Conservation (phyloP, 768 basidiomycete species). For the Mrakia blollopis region DNA sequence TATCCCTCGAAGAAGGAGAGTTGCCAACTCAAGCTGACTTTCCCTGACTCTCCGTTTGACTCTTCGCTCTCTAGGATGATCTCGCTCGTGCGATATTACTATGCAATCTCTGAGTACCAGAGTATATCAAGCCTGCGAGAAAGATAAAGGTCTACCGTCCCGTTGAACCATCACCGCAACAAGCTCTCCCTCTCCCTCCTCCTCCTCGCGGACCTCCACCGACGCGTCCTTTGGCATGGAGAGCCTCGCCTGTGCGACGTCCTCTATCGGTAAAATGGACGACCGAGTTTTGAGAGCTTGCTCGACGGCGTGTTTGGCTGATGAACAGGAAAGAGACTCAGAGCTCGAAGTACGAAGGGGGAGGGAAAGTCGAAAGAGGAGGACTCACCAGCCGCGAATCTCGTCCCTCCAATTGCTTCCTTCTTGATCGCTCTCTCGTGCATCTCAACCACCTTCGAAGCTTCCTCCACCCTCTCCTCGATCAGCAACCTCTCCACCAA, state of each 20-base stretch:
- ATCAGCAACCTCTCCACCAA: neutral
- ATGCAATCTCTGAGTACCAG: neutral
- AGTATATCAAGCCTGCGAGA: neutral
- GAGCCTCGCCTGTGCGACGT: neutral
- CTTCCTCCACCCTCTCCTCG: neutral
- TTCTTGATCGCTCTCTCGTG: neutral
- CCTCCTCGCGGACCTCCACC: neutral
- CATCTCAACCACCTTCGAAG: neutral
- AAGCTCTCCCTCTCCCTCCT: neutral
- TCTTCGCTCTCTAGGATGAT: neutral
- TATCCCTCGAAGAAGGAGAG: no score
- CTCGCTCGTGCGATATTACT: neutral
- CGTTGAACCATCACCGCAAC: no score
- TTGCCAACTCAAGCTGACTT: neutral
- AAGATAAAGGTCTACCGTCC: no score
- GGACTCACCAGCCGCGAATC: neutral
- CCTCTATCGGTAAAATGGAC: neutral
- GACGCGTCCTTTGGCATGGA: neutral
- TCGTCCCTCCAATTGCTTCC: neutral
- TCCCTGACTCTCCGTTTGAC: neutral
- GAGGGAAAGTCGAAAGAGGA: neutral
- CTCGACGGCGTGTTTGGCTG: neutral
- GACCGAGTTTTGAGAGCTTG: neutral
- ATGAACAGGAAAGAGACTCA: neutral
- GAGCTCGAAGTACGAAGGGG: neutral